These are phyloP conservation scores for Gynochthodes officinalis DNA, from an alignment of 257 asterid genomes.

Conservation along the genomic window DNA sequence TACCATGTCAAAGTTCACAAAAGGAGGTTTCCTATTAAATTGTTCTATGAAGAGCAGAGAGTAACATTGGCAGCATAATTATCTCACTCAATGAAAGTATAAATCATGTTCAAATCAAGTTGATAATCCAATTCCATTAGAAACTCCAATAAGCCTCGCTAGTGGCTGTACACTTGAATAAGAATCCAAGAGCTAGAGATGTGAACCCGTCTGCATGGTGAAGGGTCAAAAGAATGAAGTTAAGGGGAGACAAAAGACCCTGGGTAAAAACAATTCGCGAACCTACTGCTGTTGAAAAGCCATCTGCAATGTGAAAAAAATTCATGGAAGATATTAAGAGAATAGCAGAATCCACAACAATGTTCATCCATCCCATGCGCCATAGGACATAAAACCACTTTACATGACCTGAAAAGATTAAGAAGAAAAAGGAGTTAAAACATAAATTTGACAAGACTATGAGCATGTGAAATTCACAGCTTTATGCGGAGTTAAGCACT, in stretches of 20 bases:
- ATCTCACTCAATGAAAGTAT: too few relatives aligned
- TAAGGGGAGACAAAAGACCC: neutral
- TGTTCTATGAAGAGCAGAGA: too few relatives aligned
- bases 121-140: neutral
- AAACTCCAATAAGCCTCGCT: neutral
- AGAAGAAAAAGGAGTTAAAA: neutral
- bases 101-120: neutral
- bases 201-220: neutral
- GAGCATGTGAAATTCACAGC: too few relatives aligned
- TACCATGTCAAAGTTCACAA: too few relatives aligned
- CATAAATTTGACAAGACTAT: too few relatives aligned
- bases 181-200: constrained; percentile 2
- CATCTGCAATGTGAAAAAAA: neutral
- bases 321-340: neutral
- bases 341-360: neutral
- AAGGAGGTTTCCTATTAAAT: too few relatives aligned
- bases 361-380: neutral
- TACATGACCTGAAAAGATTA: neutral
- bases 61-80: too few relatives aligned
- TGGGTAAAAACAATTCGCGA: neutral
- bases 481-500: too few relatives aligned
- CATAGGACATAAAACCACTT: neutral
- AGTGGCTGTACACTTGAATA: neutral
- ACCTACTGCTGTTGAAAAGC: neutral
- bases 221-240: constrained; percentile 7